phyloP scores from a whole-genome alignment of 2,329 filamentous ascomycete genomes.

The Phialophora macrospora region DNA sequence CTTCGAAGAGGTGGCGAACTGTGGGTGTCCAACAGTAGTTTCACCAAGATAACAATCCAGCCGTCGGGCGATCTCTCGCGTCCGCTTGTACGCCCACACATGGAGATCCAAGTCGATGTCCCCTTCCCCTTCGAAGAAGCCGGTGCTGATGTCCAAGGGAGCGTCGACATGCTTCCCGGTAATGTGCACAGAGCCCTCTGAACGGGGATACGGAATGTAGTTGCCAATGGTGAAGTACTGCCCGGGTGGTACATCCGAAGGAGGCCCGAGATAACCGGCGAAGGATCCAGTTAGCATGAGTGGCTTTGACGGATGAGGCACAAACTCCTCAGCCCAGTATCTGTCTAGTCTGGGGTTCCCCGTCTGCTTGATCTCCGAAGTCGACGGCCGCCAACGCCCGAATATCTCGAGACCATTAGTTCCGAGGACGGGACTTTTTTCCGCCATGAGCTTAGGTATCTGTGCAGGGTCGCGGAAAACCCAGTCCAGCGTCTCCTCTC shows the following conservation, averaged over 20 bases:
- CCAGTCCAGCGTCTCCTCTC: constrained; percentile 59
- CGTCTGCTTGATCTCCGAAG: constrained; percentile 40
- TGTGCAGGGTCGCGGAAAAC: constrained; percentile 54
- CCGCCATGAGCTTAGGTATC: constrained; percentile 32
- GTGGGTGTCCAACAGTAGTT: constrained; percentile 46
- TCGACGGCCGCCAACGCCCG: not conserved
- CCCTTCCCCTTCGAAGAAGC: constrained; percentile 61
- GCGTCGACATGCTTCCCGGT: constrained; percentile 45
- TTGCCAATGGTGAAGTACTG: constrained; percentile 61
- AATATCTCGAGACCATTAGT: constrained; percentile 54
- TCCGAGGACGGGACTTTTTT: constrained; percentile 50
- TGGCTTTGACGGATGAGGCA: constrained; percentile 42
- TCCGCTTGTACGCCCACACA: constrained; percentile 66
- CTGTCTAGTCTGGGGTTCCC: constrained; percentile 54
- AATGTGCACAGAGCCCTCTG: constrained; percentile 66
- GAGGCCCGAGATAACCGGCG: constrained; percentile 12
- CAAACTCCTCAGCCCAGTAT: constrained; percentile 62
- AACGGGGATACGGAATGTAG: constrained; percentile 66
- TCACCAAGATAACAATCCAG: constrained; percentile 57
- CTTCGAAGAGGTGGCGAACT: constrained; percentile 51
- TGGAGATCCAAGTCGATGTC: constrained; percentile 62
- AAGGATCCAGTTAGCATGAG: constrained; percentile 5
- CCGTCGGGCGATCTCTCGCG: constrained; percentile 64
- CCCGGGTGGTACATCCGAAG: constrained; percentile 36
- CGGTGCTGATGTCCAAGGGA: constrained; percentile 60